A percentile compares a stretch with the other conserved stretches of the same genome.
Conservation (phyloP, 139 green algal genomes). For the Mychonastes homosphaera region DNA sequence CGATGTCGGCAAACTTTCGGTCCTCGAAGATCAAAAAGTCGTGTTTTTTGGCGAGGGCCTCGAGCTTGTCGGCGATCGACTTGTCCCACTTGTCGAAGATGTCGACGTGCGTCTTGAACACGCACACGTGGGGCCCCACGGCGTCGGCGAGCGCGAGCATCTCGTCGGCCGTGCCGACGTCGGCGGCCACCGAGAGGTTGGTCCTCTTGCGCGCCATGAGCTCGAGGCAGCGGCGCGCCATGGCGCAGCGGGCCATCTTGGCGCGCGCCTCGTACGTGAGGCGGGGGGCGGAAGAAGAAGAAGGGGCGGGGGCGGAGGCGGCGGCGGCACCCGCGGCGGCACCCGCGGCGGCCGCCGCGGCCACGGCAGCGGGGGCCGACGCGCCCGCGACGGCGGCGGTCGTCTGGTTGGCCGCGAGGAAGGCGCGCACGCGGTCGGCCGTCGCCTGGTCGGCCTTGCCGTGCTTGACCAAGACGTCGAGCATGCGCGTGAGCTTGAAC, state of each 20-base stretch:
- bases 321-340: not conserved
- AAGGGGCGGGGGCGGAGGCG: not conserved
- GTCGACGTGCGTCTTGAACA: constrained; percentile 99
- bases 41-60: constrained; percentile 77
- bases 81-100: constrained; percentile 64
- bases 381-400: constrained; percentile 21
- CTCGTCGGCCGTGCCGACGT: constrained; percentile 79
- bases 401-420: constrained; percentile 92
- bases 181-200: constrained; percentile 94
- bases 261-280: constrained; percentile 72
- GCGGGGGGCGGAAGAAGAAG: constrained; percentile 21
- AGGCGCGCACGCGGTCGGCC: constrained; percentile 41
- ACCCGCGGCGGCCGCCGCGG: constrained; percentile 15
- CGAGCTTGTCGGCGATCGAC: constrained; percentile 24
- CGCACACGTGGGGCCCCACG: constrained; percentile 88
- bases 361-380: constrained; percentile 12
- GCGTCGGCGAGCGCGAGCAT: constrained; percentile 84
- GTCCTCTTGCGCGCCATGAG: constrained; percentile 89
- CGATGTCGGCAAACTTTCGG: constrained; percentile 99
- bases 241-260: constrained; percentile 52
- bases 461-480: constrained; percentile 47
- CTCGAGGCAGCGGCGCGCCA: constrained; percentile 64
- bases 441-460: constrained; percentile 39
- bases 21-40: constrained; percentile 99
- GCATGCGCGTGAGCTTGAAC: constrained; percentile 56